Evolutionary conservation across 352 stramenopile genomes (phyloP), one percentile per base, ranked within the genome.

Genomic region (Pythium oligandrum): DNA sequence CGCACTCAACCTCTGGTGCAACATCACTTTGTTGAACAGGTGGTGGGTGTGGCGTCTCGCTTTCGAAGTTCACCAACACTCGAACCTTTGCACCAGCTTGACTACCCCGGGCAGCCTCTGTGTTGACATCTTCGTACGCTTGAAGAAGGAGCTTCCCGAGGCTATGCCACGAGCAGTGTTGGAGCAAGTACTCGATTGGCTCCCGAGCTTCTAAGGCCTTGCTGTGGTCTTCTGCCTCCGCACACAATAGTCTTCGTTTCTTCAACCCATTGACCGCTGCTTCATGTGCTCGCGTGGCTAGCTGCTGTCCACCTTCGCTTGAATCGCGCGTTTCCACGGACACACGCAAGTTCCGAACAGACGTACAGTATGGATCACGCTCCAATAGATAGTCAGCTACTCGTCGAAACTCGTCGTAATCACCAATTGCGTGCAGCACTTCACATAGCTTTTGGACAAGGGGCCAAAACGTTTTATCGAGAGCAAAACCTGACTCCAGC

Each of bases 401-500:
- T 11, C 64, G 71, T 7, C 68, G 37, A 53, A 83, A 89, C 32
- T 67, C 78, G 11, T 70, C 60, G 7, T 50, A 44, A 43, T 91
- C 80, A 3, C 75, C 74, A 30, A 91, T 70, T 17, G 71, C 55
- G 36, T 69, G 55, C 42, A 89, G 55, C 47, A 91, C 78, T 55
- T 87, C 59, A n/a, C 66, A 81, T 12, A 91, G 54, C 17, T 49
- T 69, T 50, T 80, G 64, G 1, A 80, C 61, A 12, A 91, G 55
- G 33, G 78, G 78, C 80, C 80, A 89, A 53, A 88, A 88, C 32
- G 68, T 77, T 0, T 54, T 51, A 42, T 91, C 80, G 37, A 78
- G 61, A 38, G 76, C 69, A 12, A 81, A 56, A 0, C 80, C 80
- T 49, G 83, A 66, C 42, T 91, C 80, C 11, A 91, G 53, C 36